Percentiles rank a stretch among this genome's conserved stretches.
Conservation (phyloP, 139 green algal species). For the Haematococcus sp. region DNA sequence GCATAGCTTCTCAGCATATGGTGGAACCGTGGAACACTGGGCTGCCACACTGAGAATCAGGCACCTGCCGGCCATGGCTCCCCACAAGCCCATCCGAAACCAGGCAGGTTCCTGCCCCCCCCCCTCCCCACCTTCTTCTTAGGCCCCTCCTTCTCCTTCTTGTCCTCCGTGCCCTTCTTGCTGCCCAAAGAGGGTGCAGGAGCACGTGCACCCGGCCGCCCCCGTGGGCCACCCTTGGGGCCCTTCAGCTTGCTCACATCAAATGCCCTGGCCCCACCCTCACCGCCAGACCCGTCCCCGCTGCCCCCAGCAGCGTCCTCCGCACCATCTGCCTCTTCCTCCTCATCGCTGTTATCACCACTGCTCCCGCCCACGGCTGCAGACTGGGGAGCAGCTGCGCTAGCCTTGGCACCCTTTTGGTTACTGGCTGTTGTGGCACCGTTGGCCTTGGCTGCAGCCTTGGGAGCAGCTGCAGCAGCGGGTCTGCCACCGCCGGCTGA, state of each 20-base stretch:
- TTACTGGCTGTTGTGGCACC: background rate
- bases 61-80: no score
- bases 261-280: constrained; percentile 18
- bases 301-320: background rate
- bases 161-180: constrained; percentile 26
- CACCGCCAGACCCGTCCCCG: background rate
- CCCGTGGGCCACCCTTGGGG: constrained; percentile 12
- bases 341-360: background rate
- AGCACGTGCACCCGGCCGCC: background rate
- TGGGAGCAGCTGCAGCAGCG: background rate
- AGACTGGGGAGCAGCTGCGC: background rate
- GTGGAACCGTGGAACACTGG: no score
- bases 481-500: background rate
- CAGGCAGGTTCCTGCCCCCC: no score
- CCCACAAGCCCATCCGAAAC: no score
- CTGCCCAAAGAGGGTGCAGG: no score
- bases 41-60: no score
- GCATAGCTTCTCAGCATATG: no score
- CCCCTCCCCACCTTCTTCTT: constrained; percentile 38
- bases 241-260: constrained; percentile 50
- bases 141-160: constrained; percentile 12
- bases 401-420: background rate
- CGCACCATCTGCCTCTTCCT: background rate
- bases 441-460: background rate
- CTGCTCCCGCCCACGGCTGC: background rate